Conservation (phyloP, 2,329 filamentous ascomycete species). For the Corniculantispora saksenae region DNA sequence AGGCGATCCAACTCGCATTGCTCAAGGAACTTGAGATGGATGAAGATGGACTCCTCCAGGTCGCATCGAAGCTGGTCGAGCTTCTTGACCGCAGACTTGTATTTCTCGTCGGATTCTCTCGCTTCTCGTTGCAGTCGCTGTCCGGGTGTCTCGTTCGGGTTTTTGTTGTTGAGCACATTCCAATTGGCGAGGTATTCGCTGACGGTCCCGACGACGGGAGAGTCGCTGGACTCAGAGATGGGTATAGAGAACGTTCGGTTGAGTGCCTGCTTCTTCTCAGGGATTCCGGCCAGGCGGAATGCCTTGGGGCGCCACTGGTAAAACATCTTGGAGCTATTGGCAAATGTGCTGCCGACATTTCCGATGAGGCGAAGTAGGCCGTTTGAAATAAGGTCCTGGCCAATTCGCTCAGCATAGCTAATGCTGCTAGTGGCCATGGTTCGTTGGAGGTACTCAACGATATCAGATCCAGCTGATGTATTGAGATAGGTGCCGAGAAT, state of each 20-base stretch:
- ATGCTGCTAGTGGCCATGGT: conserved; percentile 82
- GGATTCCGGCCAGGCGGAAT: conserved; percentile 83
- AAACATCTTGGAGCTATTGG: conserved; percentile 95
- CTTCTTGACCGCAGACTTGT: conserved; percentile 82
- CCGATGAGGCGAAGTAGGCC: conserved; percentile 89
- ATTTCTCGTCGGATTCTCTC: conserved; percentile 86
- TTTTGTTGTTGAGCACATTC: conserved; percentile 80
- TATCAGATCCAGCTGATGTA: conserved; percentile 86
- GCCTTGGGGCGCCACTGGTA: conserved; percentile 96
- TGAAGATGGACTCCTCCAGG: conserved; percentile 91
- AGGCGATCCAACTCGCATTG: conserved; percentile 93
- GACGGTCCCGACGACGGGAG: conserved; percentile 78
- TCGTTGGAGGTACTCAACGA: conserved; percentile 92
- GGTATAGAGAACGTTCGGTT: conserved; percentile 74
- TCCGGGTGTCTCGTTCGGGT: conserved; percentile 90
- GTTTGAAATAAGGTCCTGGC: conserved; percentile 84
- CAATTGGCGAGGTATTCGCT: conserved; percentile 89
- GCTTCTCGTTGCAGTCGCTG: conserved; percentile 88
- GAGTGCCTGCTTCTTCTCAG: conserved; percentile 78
- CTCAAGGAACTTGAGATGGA: conserved; percentile 94
- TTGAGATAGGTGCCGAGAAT: conserved; percentile 95
- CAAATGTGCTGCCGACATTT: conserved; percentile 92
- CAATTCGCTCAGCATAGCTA: conserved; percentile 89
- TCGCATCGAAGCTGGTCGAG: conserved; percentile 90
- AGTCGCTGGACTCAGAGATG: conserved; percentile 61